Evolutionary conservation across 1,284 basidiomycete genomes (phyloP), one percentile per base, ranked within the genome.

Genomic region (Cutaneotrichosporon cavernicola): DNA sequence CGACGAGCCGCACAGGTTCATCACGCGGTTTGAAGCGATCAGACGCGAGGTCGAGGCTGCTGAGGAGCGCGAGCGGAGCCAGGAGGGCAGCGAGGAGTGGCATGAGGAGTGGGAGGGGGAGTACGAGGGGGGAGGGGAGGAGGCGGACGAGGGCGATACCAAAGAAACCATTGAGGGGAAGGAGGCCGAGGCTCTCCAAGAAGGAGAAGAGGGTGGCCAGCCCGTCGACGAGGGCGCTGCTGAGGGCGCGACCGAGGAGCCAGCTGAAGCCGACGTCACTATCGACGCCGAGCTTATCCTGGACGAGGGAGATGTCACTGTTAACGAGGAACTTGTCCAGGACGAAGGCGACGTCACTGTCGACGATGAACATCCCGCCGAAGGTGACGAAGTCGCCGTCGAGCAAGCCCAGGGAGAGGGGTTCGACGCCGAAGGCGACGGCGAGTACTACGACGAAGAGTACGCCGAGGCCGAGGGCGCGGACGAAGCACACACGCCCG

Each of bases 61-160:
- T 88, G 26, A 90, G 88, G 81, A 89, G 26, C 58, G 58, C 8
- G 65, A 53, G 49, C 52, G 61, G 58, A 50, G 64, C 6, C 59
- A 36, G 22, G 63, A 66, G 36, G 61, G 56, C n/a, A 58, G 46
- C 8, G 62, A 60, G 6, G 61, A 60, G 40, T 50, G 58, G 22
- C 11, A 31, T 26, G 56, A 63, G 3, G 63, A 68, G 7, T 55
- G 65, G 21, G 61, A 59, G 32, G 51, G 47, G 22, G 69, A 59
- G 3, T 51, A 68, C 32, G 36, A 52, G 3, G 63, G 66, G 30
- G 60, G 31, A 22, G 43, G 46, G 21, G 56, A 34, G 10, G 58
- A 36, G 10, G 52, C 32, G 18, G 26, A 51, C 32, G 49, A 10
- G 43, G 36, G 22, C 26, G 26, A 26, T 26, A 26, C 26, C 26